A percentile compares a stretch with the other conserved stretches of the same genome.
These are phyloP conservation scores for Penicillium vulpinum DNA, from an alignment of 2,329 filamentous ascomycete genomes.

Conservation along the genomic window DNA sequence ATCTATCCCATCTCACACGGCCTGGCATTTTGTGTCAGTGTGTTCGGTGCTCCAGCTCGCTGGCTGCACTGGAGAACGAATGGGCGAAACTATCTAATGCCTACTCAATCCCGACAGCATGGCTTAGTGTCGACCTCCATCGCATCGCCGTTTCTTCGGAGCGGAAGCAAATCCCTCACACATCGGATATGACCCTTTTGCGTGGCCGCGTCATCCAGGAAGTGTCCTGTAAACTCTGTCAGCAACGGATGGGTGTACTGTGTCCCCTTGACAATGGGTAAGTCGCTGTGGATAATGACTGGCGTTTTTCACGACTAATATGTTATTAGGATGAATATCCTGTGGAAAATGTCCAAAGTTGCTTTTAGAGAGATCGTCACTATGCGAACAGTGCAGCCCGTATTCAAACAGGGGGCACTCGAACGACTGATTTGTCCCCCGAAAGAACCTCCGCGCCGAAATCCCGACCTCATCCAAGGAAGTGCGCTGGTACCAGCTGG, in stretches of 20 bases:
- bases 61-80: conserved; percentile 44
- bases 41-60: conserved; percentile 41
- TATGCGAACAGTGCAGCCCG: conserved; percentile 40
- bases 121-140: conserved; percentile 41
- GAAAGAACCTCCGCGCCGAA: conserved; percentile 24
- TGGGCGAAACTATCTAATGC: conserved; percentile 42
- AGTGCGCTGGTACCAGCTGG: conserved; percentile 29
- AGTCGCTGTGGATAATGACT: conserved; percentile 13
- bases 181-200: conserved; percentile 36
- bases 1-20: conserved; percentile 36
- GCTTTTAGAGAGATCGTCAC: conserved; percentile 43
- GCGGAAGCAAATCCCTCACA: conserved; percentile 38
- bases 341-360: conserved; percentile 43
- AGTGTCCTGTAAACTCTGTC: conserved; percentile 40
- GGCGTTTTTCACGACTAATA: neutral
- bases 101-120: conserved; percentile 38
- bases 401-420: conserved; percentile 36
- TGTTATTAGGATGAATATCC: conserved; percentile 34
- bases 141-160: conserved; percentile 39
- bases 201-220: conserved; percentile 40
- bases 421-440: conserved; percentile 30
- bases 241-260: conserved; percentile 40
- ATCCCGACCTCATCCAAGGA: conserved; percentile 16
- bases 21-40: conserved; percentile 43
- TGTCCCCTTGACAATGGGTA: conserved; percentile 40